Conservation (phyloP, 192 early-diverging fungal species). For the Backusella westeae region DNA sequence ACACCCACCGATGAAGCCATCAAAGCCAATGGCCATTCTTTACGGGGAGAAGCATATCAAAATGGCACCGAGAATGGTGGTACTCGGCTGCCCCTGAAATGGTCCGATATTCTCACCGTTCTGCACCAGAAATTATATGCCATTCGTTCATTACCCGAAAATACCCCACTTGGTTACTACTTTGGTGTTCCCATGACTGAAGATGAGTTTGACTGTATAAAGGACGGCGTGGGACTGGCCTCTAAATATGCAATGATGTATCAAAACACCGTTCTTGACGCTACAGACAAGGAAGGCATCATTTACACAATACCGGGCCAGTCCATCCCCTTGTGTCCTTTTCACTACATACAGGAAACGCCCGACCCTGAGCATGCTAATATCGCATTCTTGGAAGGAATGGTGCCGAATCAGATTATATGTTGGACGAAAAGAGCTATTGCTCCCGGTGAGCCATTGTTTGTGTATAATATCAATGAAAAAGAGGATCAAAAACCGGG, state of each 20-base stretch:
- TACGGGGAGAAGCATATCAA: slow-evolving; percentile 34
- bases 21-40: slow-evolving; percentile 9
- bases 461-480: slow-evolving; percentile 73
- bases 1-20: not conserved
- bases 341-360: slow-evolving; percentile 88
- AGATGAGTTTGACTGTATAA: slow-evolving; percentile 87
- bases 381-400: slow-evolving; percentile 76
- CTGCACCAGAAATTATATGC: slow-evolving; percentile 63
- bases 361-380: slow-evolving; percentile 53
- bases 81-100: not conserved
- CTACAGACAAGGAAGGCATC: slow-evolving; percentile 74
- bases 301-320: slow-evolving; percentile 55
- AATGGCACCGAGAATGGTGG: not conserved
- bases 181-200: slow-evolving; percentile 96
- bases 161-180: slow-evolving; percentile 84
- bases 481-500: slow-evolving; percentile 74
- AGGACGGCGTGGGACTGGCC: slow-evolving; percentile 73
- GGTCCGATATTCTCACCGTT: not conserved
- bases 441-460: slow-evolving; percentile 72
- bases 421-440: slow-evolving; percentile 71
- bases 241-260: slow-evolving; percentile 88
- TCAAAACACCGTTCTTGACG: slow-evolving; percentile 81
- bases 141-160: slow-evolving; percentile 59
- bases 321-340: slow-evolving; percentile 71
- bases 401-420: slow-evolving; percentile 79